Conservation (phyloP, 352 stramenopile species). For the Pythium volutum region DNA sequence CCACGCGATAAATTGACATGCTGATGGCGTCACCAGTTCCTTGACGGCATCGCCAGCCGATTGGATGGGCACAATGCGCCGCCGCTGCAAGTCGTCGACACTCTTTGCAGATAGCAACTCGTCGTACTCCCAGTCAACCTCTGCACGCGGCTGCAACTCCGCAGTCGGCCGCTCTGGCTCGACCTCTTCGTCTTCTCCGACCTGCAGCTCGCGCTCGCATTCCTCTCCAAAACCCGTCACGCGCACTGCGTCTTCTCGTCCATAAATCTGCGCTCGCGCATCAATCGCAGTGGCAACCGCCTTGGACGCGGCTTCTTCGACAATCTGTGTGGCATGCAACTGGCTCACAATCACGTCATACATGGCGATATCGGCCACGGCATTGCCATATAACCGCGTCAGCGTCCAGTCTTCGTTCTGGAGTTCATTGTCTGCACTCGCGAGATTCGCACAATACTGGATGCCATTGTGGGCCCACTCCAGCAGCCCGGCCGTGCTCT, state of each 20-base stretch:
- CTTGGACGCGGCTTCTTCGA: constrained; percentile 15
- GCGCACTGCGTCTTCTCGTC: constrained; percentile 37
- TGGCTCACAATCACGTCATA: constrained; percentile 27
- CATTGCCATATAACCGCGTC: neutral
- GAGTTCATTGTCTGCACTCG: neutral
- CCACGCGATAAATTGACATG: constrained; percentile 27
- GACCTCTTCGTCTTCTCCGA: constrained; percentile 46
- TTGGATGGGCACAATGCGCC: neutral
- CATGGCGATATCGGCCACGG: neutral
- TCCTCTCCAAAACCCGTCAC: constrained; percentile 38
- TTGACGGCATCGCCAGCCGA: neutral
- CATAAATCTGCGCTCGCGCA: constrained; percentile 14
- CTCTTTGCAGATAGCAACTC: neutral
- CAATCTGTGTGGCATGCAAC: constrained; percentile 29
- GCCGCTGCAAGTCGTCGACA: constrained; percentile 11
- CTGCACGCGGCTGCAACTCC: constrained; percentile 15
- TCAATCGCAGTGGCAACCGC: constrained; percentile 21
- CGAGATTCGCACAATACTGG: constrained; percentile 41
- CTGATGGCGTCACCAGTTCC: neutral
- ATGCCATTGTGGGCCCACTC: constrained; percentile 82
- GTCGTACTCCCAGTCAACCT: constrained; percentile 31
- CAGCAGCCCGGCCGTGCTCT: constrained; percentile 54
- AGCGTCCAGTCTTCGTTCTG: constrained; percentile 47
- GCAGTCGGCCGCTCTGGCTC: constrained; percentile 21
- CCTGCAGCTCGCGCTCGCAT: constrained; percentile 54